phyloP scores from a whole-genome alignment of 2,329 filamentous ascomycete genomes.

The Pyrenophora teres region DNA sequence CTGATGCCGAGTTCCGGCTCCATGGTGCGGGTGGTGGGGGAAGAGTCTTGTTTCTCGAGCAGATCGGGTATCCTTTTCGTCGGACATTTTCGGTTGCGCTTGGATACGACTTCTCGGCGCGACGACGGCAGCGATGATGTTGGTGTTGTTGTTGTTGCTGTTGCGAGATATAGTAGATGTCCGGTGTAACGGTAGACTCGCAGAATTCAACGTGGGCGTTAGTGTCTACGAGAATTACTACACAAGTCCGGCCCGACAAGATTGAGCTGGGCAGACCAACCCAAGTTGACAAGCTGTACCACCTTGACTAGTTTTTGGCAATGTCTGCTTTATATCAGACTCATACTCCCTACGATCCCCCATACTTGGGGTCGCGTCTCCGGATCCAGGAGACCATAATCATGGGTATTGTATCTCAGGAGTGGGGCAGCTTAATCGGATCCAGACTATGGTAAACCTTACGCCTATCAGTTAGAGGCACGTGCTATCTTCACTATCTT shows the following conservation, averaged over 20 bases:
- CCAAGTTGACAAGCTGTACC: too few species aligned
- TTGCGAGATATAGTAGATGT: background rate
- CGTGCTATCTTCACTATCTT: constrained; percentile 17
- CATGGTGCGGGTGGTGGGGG: constrained; percentile 1
- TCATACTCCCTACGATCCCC: too few species aligned
- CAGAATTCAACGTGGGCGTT: background rate
- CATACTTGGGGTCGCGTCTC: background rate
- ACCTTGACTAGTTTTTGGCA: too few species aligned
- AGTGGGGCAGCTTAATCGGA: constrained; percentile 9
- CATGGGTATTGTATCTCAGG: constrained; percentile 3
- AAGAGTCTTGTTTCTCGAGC: constrained; percentile 10
- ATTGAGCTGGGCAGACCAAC: too few species aligned
- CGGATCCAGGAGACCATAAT: background rate
- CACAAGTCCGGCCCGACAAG: background rate
- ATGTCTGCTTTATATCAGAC: too few species aligned
- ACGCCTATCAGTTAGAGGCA: constrained; percentile 10
- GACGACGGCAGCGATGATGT: too few species aligned
- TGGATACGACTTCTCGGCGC: too few species aligned
- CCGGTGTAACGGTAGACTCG: background rate
- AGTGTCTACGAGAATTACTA: background rate
- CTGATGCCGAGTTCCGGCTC: constrained; percentile 23
- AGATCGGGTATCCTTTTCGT: constrained; percentile 5
- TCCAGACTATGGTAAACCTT: background rate
- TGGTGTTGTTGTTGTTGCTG: background rate
- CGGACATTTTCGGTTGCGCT: background rate